Evolutionary conservation across 768 basidiomycete genomes (phyloP).

Genomic region (Auricularia sp.): DNA sequence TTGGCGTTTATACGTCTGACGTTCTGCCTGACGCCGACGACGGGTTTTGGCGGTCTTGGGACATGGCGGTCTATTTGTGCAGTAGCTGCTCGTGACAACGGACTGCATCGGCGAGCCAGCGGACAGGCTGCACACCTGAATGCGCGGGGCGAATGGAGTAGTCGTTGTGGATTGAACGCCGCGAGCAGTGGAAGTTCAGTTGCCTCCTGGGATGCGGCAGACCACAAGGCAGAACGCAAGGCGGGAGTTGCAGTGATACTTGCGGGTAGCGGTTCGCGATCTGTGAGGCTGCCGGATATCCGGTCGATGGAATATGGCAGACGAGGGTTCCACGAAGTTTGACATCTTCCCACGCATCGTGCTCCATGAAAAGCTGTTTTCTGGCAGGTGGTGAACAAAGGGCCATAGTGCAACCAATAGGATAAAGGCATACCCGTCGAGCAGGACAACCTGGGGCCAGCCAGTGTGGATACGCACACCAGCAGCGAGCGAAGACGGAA

Average conservation of each 20-base stretch:
- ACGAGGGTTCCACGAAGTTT: not conserved
- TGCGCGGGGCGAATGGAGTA: not conserved
- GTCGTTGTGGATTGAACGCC: not conserved
- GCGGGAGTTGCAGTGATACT: not conserved
- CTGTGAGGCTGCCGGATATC: not conserved
- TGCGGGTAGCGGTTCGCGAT: not conserved
- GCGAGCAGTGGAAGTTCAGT: not conserved
- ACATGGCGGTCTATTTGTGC: not conserved
- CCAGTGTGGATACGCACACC: not conserved
- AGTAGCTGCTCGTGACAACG: not conserved
- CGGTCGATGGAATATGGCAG: not conserved
- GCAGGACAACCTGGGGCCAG: not conserved
- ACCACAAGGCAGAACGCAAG: not conserved
- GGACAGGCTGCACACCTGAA: not conserved
- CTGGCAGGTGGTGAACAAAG: not conserved
- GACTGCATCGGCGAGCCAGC: not conserved
- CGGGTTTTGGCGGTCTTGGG: not conserved
- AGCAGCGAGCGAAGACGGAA: not conserved
- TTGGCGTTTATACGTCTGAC: not conserved
- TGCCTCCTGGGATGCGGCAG: not conserved
- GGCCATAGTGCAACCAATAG: too few species aligned
- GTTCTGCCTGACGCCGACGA: not conserved
- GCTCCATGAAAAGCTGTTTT: not conserved
- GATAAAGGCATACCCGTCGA: not conserved
- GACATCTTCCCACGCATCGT: not conserved